phyloP scores from a whole-genome alignment of 2,329 filamentous ascomycete species.

The Cladosporium sp. region DNA sequence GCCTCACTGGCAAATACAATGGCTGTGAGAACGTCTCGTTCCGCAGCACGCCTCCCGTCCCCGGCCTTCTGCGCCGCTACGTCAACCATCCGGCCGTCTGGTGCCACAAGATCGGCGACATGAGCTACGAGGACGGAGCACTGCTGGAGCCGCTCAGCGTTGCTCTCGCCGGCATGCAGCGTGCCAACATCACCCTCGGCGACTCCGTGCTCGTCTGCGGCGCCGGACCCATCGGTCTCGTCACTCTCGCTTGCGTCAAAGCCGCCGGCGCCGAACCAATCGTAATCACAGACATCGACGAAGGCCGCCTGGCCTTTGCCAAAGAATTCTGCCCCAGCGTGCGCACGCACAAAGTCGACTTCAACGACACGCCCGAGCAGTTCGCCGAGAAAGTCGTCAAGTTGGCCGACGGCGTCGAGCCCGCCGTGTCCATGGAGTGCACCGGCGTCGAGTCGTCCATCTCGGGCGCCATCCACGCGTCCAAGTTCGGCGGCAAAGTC shows the following conservation, averaged over 20 bases:
- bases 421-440: slow-evolving; percentile 80
- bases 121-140: slow-evolving; percentile 87
- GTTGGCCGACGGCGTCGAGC: slow-evolving; percentile 73
- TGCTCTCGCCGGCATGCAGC: slow-evolving; percentile 79
- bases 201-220: slow-evolving; percentile 87
- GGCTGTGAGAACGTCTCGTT: slow-evolving; percentile 84
- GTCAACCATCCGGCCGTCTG: slow-evolving; percentile 91
- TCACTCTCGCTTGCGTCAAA: slow-evolving; percentile 76
- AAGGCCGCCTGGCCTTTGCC: slow-evolving; percentile 77
- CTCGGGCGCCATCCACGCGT: slow-evolving; percentile 76
- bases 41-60: slow-evolving; percentile 83
- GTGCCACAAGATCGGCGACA: slow-evolving; percentile 93
- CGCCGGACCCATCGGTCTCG: slow-evolving; percentile 87
- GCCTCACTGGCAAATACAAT: slow-evolving; percentile 89
- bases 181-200: slow-evolving; percentile 73
- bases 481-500: slow-evolving; percentile 93
- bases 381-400: slow-evolving; percentile 64
- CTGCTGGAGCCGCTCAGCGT: slow-evolving; percentile 88
- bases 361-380: slow-evolving; percentile 60
- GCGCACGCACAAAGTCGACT: slow-evolving; percentile 72
- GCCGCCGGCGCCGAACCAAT: slow-evolving; percentile 87
- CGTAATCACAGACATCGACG: slow-evolving; percentile 91
- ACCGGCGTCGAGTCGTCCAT: slow-evolving; percentile 92
- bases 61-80: slow-evolving; percentile 82
- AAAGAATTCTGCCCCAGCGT: slow-evolving; percentile 75